phyloP scores from a whole-genome alignment of 257 asterid species.

The Solanum dulcamara region DNA sequence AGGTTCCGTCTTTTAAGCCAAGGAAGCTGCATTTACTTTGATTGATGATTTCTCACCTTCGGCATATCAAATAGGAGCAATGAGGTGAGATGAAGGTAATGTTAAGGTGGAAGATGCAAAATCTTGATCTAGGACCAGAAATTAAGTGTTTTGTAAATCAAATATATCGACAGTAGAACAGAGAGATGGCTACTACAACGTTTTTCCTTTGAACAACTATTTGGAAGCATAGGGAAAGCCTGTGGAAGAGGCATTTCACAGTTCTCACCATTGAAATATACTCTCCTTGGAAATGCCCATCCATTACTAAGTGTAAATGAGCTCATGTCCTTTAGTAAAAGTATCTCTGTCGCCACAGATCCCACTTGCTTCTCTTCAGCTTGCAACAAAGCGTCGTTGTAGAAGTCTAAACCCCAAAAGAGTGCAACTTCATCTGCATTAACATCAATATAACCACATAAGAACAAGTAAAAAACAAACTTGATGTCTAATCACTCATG shows the following conservation, averaged over 20 bases:
- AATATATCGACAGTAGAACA: conserved; percentile 8
- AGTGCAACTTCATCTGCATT: conserved; percentile 58
- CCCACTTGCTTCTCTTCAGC: conserved; percentile 28
- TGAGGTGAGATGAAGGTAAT: too few relatives aligned
- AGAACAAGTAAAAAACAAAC: not conserved
- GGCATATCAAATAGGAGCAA: not conserved
- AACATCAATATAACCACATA: not conserved
- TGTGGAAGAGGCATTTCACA: conserved; percentile 70
- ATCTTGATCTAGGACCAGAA: not conserved
- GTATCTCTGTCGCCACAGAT: conserved; percentile 53
- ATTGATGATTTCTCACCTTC: not conserved
- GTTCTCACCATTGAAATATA: conserved; percentile 62
- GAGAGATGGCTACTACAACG: not conserved
- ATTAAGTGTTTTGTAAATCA: conserved; percentile 3
- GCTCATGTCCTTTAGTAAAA: conserved; percentile 32
- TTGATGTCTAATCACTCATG: not conserved
- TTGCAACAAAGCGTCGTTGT: conserved; percentile 32
- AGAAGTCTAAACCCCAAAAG: conserved; percentile 49
- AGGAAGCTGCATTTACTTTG: not conserved
- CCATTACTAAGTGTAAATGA: conserved; percentile 54
- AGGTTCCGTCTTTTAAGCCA: not conserved
- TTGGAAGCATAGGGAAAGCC: conserved; percentile 50
- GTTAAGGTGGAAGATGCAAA: not conserved
- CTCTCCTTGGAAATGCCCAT: conserved; percentile 63
- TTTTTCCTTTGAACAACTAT: conserved; percentile 12